Evolutionary conservation across 2,329 filamentous ascomycete species (phyloP), one percentile per base, ranked within the genome.

Genomic region (Zalaria obscura): DNA sequence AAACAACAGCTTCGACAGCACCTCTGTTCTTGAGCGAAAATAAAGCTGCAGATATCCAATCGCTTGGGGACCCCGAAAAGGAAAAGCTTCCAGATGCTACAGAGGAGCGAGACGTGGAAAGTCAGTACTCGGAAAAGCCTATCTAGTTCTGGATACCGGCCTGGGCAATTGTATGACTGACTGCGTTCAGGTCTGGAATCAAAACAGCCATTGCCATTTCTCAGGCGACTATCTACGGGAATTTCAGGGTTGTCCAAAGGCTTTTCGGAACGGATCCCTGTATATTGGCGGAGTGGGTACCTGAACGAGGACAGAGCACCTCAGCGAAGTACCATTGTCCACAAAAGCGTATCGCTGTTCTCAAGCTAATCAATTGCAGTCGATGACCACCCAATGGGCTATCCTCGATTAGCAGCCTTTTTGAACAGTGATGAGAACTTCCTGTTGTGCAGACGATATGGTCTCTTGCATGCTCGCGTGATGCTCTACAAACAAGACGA

Each of bases 381-480:
- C 34, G 60, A 64, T 38, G 51, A 58, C 9, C 58, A 53, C 3
- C 60, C 61, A 0, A 55, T 59, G 7, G 62, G 63, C 0, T 66
- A 63, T 44, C 62, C 64, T 0, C 50, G 48, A 25, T 45, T 66
- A 0, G 60, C 62, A 3, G 52, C 55, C 1, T 65, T 67, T 40
- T 49, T 63, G 0, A 58, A 65, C 41, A 66, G 62, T 43, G 59
- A 65, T 43, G 58, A 64, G 4, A 54, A 56, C 27, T 67, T 66
- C 41, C 59, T 59, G 49, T 41, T 67, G 2, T 67, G 62, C 44
- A 54, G 64, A 4, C 51, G 62, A 1, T 68, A 66, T 36, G 63
- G 63, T 2, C 62, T 55, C 33, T 47, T 67, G 0, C 61, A 65
- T 36, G 50, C 61, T 0, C 54, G 65, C 1, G 38, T 67, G 0